Evolutionary conservation across 139 green algal genomes (phyloP).

Genomic region (Chlorella sorokiniana): DNA sequence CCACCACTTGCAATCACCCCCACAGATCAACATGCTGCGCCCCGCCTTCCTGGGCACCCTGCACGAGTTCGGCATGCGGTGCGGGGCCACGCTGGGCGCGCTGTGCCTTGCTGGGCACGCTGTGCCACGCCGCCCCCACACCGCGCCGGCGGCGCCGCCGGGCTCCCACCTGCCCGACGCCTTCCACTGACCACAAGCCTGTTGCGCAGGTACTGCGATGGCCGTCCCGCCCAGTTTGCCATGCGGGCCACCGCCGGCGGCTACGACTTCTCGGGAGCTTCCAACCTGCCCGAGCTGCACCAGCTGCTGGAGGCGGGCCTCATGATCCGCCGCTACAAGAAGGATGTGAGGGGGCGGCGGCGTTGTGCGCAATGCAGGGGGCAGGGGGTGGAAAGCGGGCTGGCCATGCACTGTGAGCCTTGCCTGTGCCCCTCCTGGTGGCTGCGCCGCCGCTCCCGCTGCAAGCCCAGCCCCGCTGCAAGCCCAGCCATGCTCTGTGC

Average conservation of each 20-base stretch:
- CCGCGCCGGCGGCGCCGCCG: too few relatives aligned
- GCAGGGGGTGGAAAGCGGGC: not conserved
- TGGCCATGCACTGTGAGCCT: too few relatives aligned
- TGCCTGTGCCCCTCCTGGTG: too few relatives aligned
- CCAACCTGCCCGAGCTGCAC: conserved; percentile 81
- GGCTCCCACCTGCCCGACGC: too few relatives aligned
- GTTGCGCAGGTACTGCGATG: conserved; percentile 53
- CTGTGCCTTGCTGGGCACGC: not conserved
- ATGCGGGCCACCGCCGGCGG: conserved; percentile 10
- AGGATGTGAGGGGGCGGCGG: not conserved
- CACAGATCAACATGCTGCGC: conserved; percentile 69
- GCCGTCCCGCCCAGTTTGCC: not conserved
- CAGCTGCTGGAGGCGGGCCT: conserved; percentile 66
- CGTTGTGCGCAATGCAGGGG: not conserved
- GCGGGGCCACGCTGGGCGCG: not conserved
- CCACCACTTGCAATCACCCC: not conserved
- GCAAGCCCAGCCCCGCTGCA: too few relatives aligned
- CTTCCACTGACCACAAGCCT: too few relatives aligned
- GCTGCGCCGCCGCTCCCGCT: too few relatives aligned
- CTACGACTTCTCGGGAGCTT: conserved; percentile 21
- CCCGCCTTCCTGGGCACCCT: conserved; percentile 76
- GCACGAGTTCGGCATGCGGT: conserved; percentile 75
- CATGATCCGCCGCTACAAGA: conserved; percentile 91
- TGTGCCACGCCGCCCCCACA: not conserved
- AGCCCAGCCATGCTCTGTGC: too few relatives aligned